Base-by-base conservation (phyloP, 306 rosid species). In the Vicia faba region DNA sequence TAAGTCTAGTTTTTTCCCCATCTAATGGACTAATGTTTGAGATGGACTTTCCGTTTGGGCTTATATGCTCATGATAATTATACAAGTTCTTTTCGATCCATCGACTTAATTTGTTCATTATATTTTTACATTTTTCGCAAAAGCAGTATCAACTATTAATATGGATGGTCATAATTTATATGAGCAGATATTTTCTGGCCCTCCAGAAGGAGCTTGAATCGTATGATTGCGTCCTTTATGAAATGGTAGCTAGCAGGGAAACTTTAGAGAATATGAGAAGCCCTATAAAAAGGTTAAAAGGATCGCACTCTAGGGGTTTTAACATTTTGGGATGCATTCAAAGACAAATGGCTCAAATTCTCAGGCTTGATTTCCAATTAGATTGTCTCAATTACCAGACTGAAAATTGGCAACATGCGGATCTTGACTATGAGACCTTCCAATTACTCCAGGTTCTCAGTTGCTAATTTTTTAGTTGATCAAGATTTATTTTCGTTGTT, bases 161-260 rank as follows among this genome's bases (percentile, higher is more conserved):
- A 50, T 57, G 28, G 56, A 66, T 65, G 43, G 29, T 44, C 31
- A 59, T 19, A 19, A 55, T 68, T 78, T 35, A 46, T 41, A 20
- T 31, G 61, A 61, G 31, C 90, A 93, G 98, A 83, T 93, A 93
- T 85, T 93, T 93, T 78, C 68, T 43, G 54, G 82, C 88, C 72
- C 93, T 93, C 49, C 97, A 93, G 62, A 85, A 86, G 73, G 88
- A 89, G 79, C 97, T 93, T 18, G 95, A 89, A 70, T 43, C 90
- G 38, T 93, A 89, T 70, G 97, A 93, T 66, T 88, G 90, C 70
- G 88, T 89, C 72, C 96, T 93, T 50, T 93, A 86, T 75, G 98
- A 93, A 83, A 93, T 93, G 98, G 97, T 93, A 23, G 81, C 98
- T 6, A 93, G 98, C 81, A 84, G 83, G 87, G 96, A 89, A 78